Evolutionary conservation across 2,329 filamentous ascomycete genomes (phyloP).

Genomic region (Incumbomyces delicatus): DNA sequence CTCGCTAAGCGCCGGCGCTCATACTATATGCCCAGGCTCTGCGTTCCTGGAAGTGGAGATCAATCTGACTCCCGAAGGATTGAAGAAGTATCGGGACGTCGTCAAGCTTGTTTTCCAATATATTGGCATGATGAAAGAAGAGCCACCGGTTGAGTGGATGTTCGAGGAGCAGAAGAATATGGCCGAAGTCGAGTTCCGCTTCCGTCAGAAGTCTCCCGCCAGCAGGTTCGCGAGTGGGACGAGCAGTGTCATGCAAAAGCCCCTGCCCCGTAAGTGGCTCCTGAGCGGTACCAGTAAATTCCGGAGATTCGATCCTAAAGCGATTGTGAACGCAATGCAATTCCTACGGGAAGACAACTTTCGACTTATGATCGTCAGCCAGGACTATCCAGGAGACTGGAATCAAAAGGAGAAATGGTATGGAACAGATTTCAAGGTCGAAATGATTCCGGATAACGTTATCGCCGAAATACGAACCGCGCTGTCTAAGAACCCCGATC

Average conservation of each 20-base stretch:
- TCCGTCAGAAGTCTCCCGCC: conserved; percentile 83
- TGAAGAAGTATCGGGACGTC: conserved; percentile 73
- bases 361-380: conserved; percentile 70
- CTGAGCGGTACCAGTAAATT: conserved; percentile 70
- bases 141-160: conserved; percentile 80
- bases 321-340: conserved; percentile 63
- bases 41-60: conserved; percentile 72
- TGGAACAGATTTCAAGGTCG: conserved; percentile 80
- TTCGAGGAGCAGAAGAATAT: conserved; percentile 85
- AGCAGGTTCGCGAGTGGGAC: conserved; percentile 80
- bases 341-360: conserved; percentile 82
- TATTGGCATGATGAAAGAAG: conserved; percentile 71
- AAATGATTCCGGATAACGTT: conserved; percentile 68
- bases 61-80: conserved; percentile 71
- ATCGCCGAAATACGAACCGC: conserved; percentile 60
- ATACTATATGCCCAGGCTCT: conserved; percentile 67
- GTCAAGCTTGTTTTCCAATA: conserved; percentile 84
- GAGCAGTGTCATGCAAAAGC: conserved; percentile 83
- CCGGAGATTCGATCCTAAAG: conserved; percentile 67
- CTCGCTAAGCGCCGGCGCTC: conserved; percentile 65
- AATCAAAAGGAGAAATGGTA: conserved; percentile 93
- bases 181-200: conserved; percentile 88
- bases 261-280: conserved; percentile 74
- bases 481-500: conserved; percentile 46
- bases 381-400: conserved; percentile 75